A percentile compares a stretch with the other conserved stretches of the same genome.
Conservation (phyloP, 495 filamentous ascomycete species). For the Neurospora terricola region DNA sequence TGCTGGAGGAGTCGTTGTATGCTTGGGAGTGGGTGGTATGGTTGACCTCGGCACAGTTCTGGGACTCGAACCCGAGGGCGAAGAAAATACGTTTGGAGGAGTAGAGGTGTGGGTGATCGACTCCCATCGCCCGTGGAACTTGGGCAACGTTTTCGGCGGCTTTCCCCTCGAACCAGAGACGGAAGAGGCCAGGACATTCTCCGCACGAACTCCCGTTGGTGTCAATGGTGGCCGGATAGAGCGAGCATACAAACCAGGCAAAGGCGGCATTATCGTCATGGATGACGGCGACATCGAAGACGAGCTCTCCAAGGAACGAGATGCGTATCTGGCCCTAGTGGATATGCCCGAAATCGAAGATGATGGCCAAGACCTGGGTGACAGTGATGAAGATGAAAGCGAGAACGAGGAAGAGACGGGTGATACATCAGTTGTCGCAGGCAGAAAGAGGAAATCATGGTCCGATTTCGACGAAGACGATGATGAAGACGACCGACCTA, state of each 20-base stretch:
- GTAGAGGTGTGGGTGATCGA: slow-evolving; percentile 95
- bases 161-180: slow-evolving; percentile 41
- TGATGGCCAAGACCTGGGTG: slow-evolving; percentile 46
- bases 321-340: slow-evolving; percentile 70
- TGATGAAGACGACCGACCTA: slow-evolving; percentile 60
- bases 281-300: slow-evolving; percentile 96
- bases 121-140: slow-evolving; percentile 85
- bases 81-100: slow-evolving; percentile 50
- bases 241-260: slow-evolving; percentile 60
- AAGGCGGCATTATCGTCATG: slow-evolving; percentile 80
- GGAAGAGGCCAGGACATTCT: slow-evolving; percentile 32
- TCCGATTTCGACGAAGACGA: slow-evolving; percentile 62
- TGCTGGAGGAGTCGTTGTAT: slow-evolving; percentile 77
- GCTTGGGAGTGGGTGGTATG: slow-evolving; percentile 83
- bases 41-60: slow-evolving; percentile 72
- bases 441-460: slow-evolving; percentile 78
- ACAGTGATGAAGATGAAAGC: slow-evolving; percentile 32
- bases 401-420: slow-evolving; percentile 19
- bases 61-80: slow-evolving; percentile 50
- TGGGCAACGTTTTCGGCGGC: slow-evolving; percentile 84
- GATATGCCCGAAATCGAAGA: slow-evolving; percentile 89
- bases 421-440: slow-evolving; percentile 18
- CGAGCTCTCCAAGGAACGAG: slow-evolving; percentile 60
- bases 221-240: slow-evolving; percentile 59
- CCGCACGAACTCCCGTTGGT: slow-evolving; percentile 38